Evolutionary conservation across 805 yeast genomes (phyloP), one percentile per base, ranked within the genome.

Genomic region (Metschnikowia cerradonensis): DNA sequence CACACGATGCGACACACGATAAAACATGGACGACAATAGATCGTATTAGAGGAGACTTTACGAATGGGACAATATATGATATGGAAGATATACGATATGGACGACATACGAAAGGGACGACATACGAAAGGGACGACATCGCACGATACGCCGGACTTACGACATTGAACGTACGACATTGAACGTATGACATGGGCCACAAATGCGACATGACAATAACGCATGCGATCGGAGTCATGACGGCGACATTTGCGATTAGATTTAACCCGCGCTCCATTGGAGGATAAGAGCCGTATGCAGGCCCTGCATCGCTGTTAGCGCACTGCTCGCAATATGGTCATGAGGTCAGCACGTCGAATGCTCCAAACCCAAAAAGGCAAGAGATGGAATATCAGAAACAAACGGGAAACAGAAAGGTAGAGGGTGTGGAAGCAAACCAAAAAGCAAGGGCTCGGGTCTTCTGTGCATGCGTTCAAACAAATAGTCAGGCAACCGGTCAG

Each of bases 251-350:
- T 10, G 19, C 45, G 41, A 44, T 44, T 44, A 35, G 39, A 17
- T 44, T 35, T 26, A 13, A 6, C 13, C 11, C 40, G 40, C 47
- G 47, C 41, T 19, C 47, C 17, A 44, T 44, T 44, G 47, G 47
- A 41, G 17, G 47, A 44, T 44, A 44, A 34, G 40, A 6, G 2
- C n/a, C 10, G 15, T 4, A 22, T 44, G 47, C 47, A 44, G 47
- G 15, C n/a, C 38, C 2, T 10, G 38, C 30, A 20, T 19, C n/a
- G 5, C 8, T 8, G 30, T 22, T 42, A 6, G 23, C 37, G 26
- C 36, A 10, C 30, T 39, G 42, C 42, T n/a, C 32, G 26, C 20
- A n/a, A 22, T 8, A 10, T 17, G 14, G 32, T 23, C 14, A 20
- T 15, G n/a, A 40, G 20, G 13, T 23, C 7, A 30, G 30, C 22